Evolutionary conservation across 352 stramenopile species (phyloP).

Genomic region (Pythium myriotylum): DNA sequence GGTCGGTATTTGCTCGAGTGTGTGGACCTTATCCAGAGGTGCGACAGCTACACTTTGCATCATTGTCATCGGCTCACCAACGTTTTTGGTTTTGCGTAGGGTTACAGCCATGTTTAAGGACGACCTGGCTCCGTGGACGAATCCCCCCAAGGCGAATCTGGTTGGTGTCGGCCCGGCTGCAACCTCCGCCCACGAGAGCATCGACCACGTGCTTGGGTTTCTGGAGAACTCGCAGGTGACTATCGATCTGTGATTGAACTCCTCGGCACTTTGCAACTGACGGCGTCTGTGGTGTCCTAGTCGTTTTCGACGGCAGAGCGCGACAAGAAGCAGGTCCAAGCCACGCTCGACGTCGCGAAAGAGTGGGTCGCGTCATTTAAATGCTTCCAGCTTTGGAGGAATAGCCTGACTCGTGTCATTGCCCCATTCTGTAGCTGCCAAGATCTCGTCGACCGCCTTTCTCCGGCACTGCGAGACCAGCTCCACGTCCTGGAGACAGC

Average conservation of each 20-base stretch:
- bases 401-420: too few species aligned
- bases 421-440: slow-evolving; percentile 29
- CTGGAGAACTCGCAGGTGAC: slow-evolving; percentile 47
- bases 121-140: slow-evolving; percentile 33
- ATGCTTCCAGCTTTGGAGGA: not conserved
- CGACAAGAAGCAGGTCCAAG: slow-evolving; percentile 26
- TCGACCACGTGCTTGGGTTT: slow-evolving; percentile 40
- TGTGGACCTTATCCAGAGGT: slow-evolving; percentile 37
- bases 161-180: slow-evolving; percentile 36
- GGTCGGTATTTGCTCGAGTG: slow-evolving; percentile 30
- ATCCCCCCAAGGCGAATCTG: slow-evolving; percentile 24
- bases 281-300: not conserved
- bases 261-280: not conserved
- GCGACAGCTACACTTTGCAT: slow-evolving; percentile 2
- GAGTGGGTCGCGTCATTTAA: slow-evolving; percentile 34
- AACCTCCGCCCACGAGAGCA: slow-evolving; percentile 25
- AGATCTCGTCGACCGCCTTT: slow-evolving; percentile 35
- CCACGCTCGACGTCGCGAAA: slow-evolving; percentile 32
- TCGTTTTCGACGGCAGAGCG: slow-evolving; percentile 21
- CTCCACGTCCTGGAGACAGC: slow-evolving; percentile 38
- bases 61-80: not conserved
- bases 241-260: too few species aligned
- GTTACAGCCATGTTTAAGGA: slow-evolving; percentile 34
- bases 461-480: slow-evolving; percentile 38
- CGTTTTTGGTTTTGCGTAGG: slow-evolving; percentile 12